Base-by-base conservation (phyloP, 2,329 filamentous ascomycete species). In the Epicoccum sorghinum region DNA sequence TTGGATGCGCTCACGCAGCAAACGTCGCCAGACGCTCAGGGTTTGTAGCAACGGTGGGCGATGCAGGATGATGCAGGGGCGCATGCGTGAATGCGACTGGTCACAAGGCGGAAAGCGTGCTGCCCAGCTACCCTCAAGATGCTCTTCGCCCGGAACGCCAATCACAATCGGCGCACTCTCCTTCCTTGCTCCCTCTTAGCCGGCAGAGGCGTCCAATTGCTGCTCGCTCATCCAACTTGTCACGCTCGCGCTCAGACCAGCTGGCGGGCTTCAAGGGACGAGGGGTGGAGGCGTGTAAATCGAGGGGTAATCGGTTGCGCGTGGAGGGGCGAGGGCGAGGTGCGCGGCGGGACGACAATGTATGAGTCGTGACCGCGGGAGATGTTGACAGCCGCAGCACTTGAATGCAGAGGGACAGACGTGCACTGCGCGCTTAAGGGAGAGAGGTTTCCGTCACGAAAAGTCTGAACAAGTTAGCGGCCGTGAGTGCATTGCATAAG, bases 221-320 rank as follows among this genome's bases (percentile, higher is more conserved):
- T 59, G 9, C 6, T 6, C 60, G 58, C 58, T 65, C 62, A 64
- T 67, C 55, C 63, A 65, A 51, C 63, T 64, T 60, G 63, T 67
- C 62, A 64, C 65, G 66, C 64, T 61, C 57, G 55, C 61, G 65
- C 65, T 59, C 62, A 62, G 62, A 54, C 62, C 62, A 62, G 62
- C 62, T 59, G 49, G 49, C 44, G 18, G 33, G 13, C 23, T 32
- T 55, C 30, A 40, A 62, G 61, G 61, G 58, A 60, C 58, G 62
- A 62, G 65, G 65, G 60, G 56, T 45, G 49, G 41, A 24, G 27
- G 53, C 12, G 9, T 30, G 8, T 40, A 7, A 46, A 50, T 61
- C 56, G 61, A 60, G 55, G 57, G 53, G 58, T 40, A 57, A 49
- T 53, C 49, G 54, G 50, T 23, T 32, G 12, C 10, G 32, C 44